phyloP scores from a whole-genome alignment of 2,329 filamentous ascomycete species.

The Hirsutella rhossiliensis region DNA sequence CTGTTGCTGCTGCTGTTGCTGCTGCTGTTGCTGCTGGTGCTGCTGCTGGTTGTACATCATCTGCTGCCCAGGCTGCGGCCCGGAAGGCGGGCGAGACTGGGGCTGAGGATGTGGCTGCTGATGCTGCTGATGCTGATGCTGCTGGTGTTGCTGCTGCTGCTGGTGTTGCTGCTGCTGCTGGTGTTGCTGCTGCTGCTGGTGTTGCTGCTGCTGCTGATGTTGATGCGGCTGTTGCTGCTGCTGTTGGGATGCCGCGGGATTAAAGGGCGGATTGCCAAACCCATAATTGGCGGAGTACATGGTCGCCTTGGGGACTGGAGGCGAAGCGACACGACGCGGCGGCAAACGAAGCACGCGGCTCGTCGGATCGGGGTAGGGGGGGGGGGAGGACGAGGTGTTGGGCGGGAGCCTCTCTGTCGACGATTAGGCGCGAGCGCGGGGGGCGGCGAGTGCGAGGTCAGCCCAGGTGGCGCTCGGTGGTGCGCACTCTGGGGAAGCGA shows the following conservation, averaged over 20 bases:
- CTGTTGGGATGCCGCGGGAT: constrained; percentile 26
- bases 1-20: constrained; percentile 34
- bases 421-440: neutral
- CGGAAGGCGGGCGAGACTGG: constrained; percentile 29
- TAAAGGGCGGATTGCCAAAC: constrained; percentile 38
- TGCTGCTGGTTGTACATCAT: constrained; percentile 44
- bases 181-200: constrained; percentile 26
- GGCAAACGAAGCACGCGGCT: neutral
- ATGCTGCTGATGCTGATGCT: constrained; percentile 33
- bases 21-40: constrained; percentile 37
- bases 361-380: neutral
- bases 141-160: constrained; percentile 31
- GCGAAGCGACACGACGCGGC: neutral
- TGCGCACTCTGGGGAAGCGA: no score
- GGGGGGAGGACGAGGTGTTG: neutral
- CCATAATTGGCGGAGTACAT: constrained; percentile 46
- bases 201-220: constrained; percentile 29
- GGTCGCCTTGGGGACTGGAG: constrained; percentile 9
- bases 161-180: constrained; percentile 30
- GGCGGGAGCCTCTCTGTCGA: neutral
- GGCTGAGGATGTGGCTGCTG: constrained; percentile 32
- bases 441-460: neutral
- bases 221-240: constrained; percentile 28
- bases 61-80: constrained; percentile 29
- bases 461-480: no score